These are phyloP conservation scores for Colletotrichum liriopes DNA, from an alignment of 2,329 filamentous ascomycete species.

Conservation along the genomic window DNA sequence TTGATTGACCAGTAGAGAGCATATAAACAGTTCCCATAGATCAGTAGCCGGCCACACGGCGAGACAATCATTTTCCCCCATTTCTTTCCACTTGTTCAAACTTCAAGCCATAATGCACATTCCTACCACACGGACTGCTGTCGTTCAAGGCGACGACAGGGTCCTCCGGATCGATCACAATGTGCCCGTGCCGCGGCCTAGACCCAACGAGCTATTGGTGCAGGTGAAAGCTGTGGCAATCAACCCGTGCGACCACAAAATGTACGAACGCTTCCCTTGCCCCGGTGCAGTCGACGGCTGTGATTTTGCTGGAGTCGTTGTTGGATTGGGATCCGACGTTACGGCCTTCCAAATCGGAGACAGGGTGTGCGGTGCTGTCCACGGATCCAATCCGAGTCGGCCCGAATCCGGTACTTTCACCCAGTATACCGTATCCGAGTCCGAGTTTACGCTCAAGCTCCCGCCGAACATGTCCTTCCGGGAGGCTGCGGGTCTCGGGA, in stretches of 20 bases:
- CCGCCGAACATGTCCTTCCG: conserved; percentile 41
- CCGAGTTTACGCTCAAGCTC: conserved; percentile 37
- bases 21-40: neutral
- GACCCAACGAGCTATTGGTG: conserved; percentile 26
- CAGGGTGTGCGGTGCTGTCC: conserved; percentile 47
- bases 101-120: neutral
- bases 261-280: conserved; percentile 43
- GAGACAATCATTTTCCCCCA: neutral
- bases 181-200: neutral
- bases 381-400: conserved; percentile 38
- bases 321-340: conserved; percentile 45
- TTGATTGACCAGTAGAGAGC: neutral
- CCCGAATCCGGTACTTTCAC: conserved; percentile 45
- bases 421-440: conserved; percentile 39
- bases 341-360: conserved; percentile 46
- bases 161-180: neutral
- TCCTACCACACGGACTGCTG: neutral
- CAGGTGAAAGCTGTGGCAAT: conserved; percentile 46
- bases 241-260: conserved; percentile 52
- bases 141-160: conserved; percentile 11
- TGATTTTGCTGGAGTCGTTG: conserved; percentile 51
- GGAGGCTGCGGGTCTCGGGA: conserved; percentile 43
- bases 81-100: neutral
- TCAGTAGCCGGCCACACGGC: neutral
- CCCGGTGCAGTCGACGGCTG: conserved; percentile 48